Percentiles rank a stretch among this genome's conserved stretches.
Evolutionary conservation across 2,329 filamentous ascomycete species (phyloP).

Genomic region (Ceratocystis colombiana): DNA sequence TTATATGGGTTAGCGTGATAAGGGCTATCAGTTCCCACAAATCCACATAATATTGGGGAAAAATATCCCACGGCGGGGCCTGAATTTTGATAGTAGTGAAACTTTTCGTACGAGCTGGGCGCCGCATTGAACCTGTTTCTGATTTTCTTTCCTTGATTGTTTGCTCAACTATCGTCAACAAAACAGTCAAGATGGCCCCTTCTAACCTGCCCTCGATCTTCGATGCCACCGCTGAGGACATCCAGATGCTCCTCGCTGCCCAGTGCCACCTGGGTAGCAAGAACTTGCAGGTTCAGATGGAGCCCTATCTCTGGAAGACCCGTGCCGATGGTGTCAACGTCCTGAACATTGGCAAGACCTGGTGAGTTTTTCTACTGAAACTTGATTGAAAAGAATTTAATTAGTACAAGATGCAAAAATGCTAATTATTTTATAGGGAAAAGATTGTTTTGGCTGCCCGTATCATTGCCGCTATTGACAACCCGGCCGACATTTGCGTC

Average conservation of each 20-base stretch:
- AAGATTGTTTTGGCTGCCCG: constrained; percentile 98
- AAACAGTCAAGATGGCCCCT: constrained; percentile 75
- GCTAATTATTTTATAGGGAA: constrained; percentile 56
- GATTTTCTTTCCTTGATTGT: constrained; percentile 29
- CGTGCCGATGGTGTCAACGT: constrained; percentile 97
- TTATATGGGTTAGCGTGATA: constrained; percentile 21
- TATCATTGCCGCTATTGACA: constrained; percentile 98
- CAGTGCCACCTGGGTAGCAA: constrained; percentile 95
- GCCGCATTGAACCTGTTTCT: constrained; percentile 31
- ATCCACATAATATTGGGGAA: constrained; percentile 25
- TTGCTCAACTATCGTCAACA: constrained; percentile 32
- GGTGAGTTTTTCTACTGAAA: constrained; percentile 47
- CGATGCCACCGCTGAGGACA: constrained; percentile 95
- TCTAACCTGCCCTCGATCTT: constrained; percentile 88
- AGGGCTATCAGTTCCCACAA: constrained; percentile 31
- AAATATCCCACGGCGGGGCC: constrained; percentile 22
- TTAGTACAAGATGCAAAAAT: constrained; percentile 17
- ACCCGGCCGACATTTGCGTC: constrained; percentile 97
- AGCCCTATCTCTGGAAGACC: constrained; percentile 99
- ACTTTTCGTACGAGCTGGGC: constrained; percentile 35
- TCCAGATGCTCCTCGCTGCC: constrained; percentile 97
- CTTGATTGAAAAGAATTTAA: background rate
- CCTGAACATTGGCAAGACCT: constrained; percentile 99
- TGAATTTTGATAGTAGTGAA: constrained; percentile 27
- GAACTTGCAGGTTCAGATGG: constrained; percentile 99